Evolutionary conservation across 2,329 filamentous ascomycete species (phyloP), one percentile per base, ranked within the genome.

Genomic region (Aspergillus ochraceus): DNA sequence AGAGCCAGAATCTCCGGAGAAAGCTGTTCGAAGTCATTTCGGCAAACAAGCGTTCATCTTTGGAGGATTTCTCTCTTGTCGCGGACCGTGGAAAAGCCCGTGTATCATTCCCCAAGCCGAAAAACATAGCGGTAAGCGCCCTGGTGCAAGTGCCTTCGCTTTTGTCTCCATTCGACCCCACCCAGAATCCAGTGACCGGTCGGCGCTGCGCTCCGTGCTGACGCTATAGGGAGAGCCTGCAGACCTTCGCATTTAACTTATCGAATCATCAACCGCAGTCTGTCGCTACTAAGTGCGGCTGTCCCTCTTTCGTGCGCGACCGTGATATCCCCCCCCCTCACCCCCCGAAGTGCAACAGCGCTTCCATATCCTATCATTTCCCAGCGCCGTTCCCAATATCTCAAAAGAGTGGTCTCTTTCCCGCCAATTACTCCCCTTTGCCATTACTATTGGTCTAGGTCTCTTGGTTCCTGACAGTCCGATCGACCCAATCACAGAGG

Each of bases 171-270:
- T 63, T 32, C 49, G 60, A 61, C 67, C 69, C 70, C 66, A 65
- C 62, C 61, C 59, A 51, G 60, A 70, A 72, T 72, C 77, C 76
- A 79, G 76, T 79, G 76, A 79, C 74, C 74, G 67, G 64, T 65
- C 61, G 62, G 58, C 64, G 68, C 72, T 80, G 78, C 76, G 70
- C 74, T 77, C 71, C 71, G 60, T 70, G 70, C 77, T 80, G 74
- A 79, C 75, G 73, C 72, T 70, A 76, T 69, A 61, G 58, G 68
- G 68, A 70, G 68, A 70, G 66, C 69, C 73, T 77, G 76, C 74
- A 78, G 76, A 70, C 68, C 63, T 64, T 68, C 62, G 66, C 69
- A 65, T 68, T 66, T 70, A 68, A 67, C 65, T 68, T 65, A 66
- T 76, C 77, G 76, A 80, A 80, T 80, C 77, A 80, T 59, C 67